Conservation (phyloP, 129 eudicot species). For the Silybum marianum region DNA sequence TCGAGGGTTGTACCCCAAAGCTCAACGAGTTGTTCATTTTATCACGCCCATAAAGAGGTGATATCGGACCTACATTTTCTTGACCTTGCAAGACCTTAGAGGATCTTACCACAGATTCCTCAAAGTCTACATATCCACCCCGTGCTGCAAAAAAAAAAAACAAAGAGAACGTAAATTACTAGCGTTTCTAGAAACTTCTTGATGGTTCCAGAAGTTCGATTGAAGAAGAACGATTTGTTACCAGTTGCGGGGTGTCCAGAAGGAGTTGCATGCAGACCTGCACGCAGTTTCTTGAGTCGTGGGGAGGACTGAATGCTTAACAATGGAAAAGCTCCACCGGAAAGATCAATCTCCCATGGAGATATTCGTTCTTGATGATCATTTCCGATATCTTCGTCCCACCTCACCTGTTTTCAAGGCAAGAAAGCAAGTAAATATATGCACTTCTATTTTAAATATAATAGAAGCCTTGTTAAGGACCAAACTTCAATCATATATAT, state of each 20-base stretch:
- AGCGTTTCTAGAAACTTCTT: not conserved
- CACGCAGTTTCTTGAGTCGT: slow-evolving; percentile 75
- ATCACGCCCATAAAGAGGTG: slow-evolving; percentile 66
- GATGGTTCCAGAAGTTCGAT: not conserved
- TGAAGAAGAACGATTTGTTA: slow-evolving; percentile 13
- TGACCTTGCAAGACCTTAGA: slow-evolving; percentile 99
- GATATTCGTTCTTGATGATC: slow-evolving; percentile 83
- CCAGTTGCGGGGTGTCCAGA: slow-evolving; percentile 54
- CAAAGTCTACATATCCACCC: slow-evolving; percentile 83
- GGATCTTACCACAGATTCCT: slow-evolving; percentile 77
- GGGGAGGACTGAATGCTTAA: slow-evolving; percentile 81
- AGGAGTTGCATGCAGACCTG: slow-evolving; percentile 57
- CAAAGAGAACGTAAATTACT: not conserved
- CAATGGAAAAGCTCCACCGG: slow-evolving; percentile 58
- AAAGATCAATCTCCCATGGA: slow-evolving; percentile 92
- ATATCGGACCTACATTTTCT: slow-evolving; percentile 81
- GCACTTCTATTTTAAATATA: not conserved
- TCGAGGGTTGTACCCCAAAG: slow-evolving; percentile 52
- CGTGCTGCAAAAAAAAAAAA: slow-evolving; percentile 43
- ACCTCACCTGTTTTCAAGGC: slow-evolving; percentile 66
- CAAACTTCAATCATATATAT: not conserved
- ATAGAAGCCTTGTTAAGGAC: not conserved
- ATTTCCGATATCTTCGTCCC: slow-evolving; percentile 78
- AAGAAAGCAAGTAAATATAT: slow-evolving; percentile 2
- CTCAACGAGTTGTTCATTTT: slow-evolving; percentile 54